Base-by-base conservation (phyloP, 768 basidiomycete species). In the Tylopilus balloui region DNA sequence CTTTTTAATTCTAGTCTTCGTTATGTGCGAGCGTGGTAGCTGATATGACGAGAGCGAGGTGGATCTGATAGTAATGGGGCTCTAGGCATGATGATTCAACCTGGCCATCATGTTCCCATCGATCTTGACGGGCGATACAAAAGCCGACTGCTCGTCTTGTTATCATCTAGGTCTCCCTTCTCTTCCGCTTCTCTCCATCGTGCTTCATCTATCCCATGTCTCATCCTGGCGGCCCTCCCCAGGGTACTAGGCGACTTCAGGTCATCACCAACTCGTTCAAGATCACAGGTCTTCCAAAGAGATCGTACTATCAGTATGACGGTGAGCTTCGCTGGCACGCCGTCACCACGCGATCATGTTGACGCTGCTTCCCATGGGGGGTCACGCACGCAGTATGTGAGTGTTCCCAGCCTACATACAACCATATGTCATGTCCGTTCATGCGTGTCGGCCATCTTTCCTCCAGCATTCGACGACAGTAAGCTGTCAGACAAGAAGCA, bases 191-290 rank as follows among this genome's bases (percentile, higher is more conserved):
- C 23, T 42, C 40, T 39, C 34, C 27, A 32, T 50, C 43, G 9
- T 35, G 1, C 45, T 24, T n/a, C 44, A 48, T 57, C 58, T 45
- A n/a, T 19, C 37, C 17, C n/a, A 62, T 62, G 61, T 62, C 61
- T 62, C 56, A 48, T 21, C 43, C 38, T 10, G 42, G 53, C 20
- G 56, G 55, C 23, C 47, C 61, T 19, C 46, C 47, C n/a, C 55
- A 57, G 15, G 53, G 50, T 31, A 5, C 45, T 4, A 45, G 53
- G 1, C 55, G 51, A 6, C 54, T 67, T 23, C 53, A 55, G n/a
- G 71, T 71, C 3, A 13, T 44, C 0, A 71, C 71, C 0, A 71
- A 71, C 25, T 69, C 65, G 0, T 72, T 65, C 48, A 62, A 61
- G 42, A 57, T 72, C 17, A 57, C 53, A 0, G 50, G 55, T 0